Evolutionary conservation across 2,329 filamentous ascomycete genomes (phyloP), one percentile per base, ranked within the genome.

Genomic region (Talaromyces sp.): DNA sequence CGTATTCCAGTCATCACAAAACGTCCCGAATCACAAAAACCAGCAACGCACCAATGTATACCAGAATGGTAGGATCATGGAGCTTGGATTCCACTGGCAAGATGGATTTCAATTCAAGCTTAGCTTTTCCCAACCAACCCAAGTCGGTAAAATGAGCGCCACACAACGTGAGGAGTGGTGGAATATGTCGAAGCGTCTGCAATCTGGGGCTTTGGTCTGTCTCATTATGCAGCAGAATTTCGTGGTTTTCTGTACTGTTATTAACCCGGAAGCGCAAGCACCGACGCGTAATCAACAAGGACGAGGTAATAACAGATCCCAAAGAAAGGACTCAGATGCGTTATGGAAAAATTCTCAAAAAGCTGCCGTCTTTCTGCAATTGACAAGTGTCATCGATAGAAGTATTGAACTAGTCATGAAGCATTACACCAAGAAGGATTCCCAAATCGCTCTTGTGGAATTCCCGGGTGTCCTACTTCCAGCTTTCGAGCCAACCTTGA

Each of bases 391-490:
- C 11, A 63, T 5, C 7, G 25, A 43, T 11, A 63, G 31, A 22
- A 29, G 5, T 5, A 56, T 63, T 13, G 61, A 63, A 34, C 45
- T 63, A 15, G 25, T 63, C 13, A 7, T 54, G 61, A 54, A 22
- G 5, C 31, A 54, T 3, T 45, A 56, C 49, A 45, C 36, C 8
- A 17, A 4, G 3, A 56, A 63, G 5, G 49, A 45, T 3, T 29
- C 49, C 0, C 73, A 15, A 3, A 25, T 64, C 66, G 5, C 54
- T 76, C 77, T 90, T 0, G 79, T 89, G 1, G 88, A 90, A 68
- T 89, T 90, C 64, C 88, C 87, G 0, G 85, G 84, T 0, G 77
- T 89, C 3, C 73, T 90, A 1, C 76, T 88, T 2, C 81, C 83
- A 0, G 81, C 87, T 0, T 89, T 90, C 68, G 75, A 81, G 29